phyloP scores from a whole-genome alignment of 1,139 yeast species.

The Geotrichum klebahnii region DNA sequence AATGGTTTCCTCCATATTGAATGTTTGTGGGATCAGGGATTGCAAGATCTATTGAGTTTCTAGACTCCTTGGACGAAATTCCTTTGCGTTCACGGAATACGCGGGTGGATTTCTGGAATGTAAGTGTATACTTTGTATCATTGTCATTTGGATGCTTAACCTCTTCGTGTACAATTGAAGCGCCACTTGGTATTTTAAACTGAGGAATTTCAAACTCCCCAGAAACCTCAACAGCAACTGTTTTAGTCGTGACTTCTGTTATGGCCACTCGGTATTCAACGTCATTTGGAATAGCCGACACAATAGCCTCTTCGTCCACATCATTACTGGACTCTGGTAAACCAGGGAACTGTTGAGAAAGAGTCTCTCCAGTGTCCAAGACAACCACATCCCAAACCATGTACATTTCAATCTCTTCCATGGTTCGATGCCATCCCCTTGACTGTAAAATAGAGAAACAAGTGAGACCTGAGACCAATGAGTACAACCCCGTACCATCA shows the following conservation, averaged over 20 bases:
- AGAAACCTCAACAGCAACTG: constrained; percentile 28
- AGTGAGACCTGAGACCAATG: constrained; percentile 33
- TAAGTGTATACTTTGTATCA: constrained; percentile 25
- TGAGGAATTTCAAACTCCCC: constrained; percentile 24
- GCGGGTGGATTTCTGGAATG: constrained; percentile 27
- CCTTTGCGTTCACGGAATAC: constrained; percentile 29
- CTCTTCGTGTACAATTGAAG: constrained; percentile 28
- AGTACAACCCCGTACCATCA: constrained; percentile 33
- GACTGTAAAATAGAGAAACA: constrained; percentile 36
- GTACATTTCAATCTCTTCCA: constrained; percentile 30
- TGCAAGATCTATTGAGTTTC: constrained; percentile 2
- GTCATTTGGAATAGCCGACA: constrained; percentile 31
- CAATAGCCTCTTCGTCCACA: constrained; percentile 30
- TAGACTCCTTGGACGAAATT: constrained; percentile 7
- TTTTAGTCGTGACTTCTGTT: constrained; percentile 28
- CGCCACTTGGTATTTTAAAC: constrained; percentile 28
- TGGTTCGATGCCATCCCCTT: constrained; percentile 32
- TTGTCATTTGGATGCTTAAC: constrained; percentile 18
- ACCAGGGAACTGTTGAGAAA: constrained; percentile 33
- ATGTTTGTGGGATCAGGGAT: constrained; percentile 9
- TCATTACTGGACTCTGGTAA: constrained; percentile 22
- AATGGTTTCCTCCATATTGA: neutral
- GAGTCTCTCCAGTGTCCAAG: constrained; percentile 35
- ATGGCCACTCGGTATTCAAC: constrained; percentile 31
- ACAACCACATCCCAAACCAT: constrained; percentile 39